Conservation (phyloP, 495 filamentous ascomycete genomes). For the Neurospora discreta region DNA sequence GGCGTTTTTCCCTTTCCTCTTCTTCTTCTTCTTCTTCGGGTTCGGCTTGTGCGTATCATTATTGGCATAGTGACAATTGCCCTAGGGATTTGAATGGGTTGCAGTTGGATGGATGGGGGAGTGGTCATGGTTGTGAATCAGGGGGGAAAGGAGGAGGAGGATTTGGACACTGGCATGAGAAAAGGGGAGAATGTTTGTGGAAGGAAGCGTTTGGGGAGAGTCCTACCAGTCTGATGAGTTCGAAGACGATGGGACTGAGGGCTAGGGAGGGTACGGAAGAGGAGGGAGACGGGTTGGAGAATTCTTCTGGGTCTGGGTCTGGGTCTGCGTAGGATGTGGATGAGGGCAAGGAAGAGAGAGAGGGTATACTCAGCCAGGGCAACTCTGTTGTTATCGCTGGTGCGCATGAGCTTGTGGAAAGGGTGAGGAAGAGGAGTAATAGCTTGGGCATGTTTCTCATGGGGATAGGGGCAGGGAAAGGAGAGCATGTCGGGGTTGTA, state of each 20-base stretch:
- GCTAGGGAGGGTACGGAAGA: neutral
- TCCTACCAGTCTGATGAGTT: neutral
- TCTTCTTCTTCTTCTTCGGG: neutral
- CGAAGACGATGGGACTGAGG: neutral
- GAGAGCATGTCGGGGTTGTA: neutral
- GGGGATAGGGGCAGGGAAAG: neutral
- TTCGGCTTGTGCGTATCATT: neutral
- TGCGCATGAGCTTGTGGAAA: neutral
- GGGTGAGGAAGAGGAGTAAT: neutral
- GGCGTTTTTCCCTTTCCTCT: neutral
- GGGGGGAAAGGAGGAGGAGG: neutral
- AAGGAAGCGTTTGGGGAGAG: slow-evolving; percentile 4
- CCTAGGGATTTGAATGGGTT: neutral
- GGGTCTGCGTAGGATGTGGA: neutral
- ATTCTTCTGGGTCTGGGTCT: neutral
- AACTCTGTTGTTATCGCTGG: neutral
- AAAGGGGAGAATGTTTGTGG: slow-evolving; percentile 3
- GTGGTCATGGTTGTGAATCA: neutral
- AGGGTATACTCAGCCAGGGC: neutral
- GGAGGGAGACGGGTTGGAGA: neutral
- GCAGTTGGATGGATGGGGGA: neutral
- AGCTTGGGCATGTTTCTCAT: neutral
- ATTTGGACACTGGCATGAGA: neutral
- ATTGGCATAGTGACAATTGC: neutral
- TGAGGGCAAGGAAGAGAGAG: neutral